Evolutionary conservation across 352 stramenopile species (phyloP), one percentile per base, ranked within the genome.

Genomic region (Pythium sp.): DNA sequence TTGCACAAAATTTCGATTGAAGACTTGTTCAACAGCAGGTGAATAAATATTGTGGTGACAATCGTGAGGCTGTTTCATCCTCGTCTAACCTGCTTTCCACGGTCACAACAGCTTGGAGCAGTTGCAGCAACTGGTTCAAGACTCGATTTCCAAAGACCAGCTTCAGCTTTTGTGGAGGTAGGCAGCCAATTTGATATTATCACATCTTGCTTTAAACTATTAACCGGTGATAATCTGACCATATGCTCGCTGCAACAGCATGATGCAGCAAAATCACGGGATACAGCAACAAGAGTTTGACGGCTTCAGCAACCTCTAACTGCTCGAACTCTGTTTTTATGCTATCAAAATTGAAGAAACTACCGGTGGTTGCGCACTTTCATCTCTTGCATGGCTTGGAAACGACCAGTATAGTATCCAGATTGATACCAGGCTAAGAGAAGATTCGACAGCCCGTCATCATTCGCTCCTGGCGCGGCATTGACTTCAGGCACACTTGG

Each of bases 361-460:
- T 68, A 72, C 61, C 56, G 67, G 15, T 64, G 68, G 32, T 59
- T 60, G 28, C 64, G 68, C 26, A 58, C 65, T 57, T 80, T 86
- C 80, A 91, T 92, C 67, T 93, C 85, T 64, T 92, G 85, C 58
- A 90, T 86, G 4, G 83, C 84, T 75, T 92, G 82, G 67, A 87
- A 93, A 53, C 86, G 78, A 6, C 86, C 86, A 1, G 85, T 92
- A 63, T 91, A 92, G 69, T 93, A 95, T 58, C 85, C 87, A 20
- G 84, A 93, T 64, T 93, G 86, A 73, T 93, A 95, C 86, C 87
- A 95, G n/a, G 87, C 77, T 60, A 95, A 72, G 8, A 93, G 73
- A 58, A 93, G 47, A 41, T 90, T 93, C 7, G 87, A 78, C 22
- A 95, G 67, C 3, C 87, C 83, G 32, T 93, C 83, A 58, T 89